These are phyloP conservation scores for Epichloe scottii DNA, from an alignment of 2,329 filamentous ascomycete species.

Conservation along the genomic window DNA sequence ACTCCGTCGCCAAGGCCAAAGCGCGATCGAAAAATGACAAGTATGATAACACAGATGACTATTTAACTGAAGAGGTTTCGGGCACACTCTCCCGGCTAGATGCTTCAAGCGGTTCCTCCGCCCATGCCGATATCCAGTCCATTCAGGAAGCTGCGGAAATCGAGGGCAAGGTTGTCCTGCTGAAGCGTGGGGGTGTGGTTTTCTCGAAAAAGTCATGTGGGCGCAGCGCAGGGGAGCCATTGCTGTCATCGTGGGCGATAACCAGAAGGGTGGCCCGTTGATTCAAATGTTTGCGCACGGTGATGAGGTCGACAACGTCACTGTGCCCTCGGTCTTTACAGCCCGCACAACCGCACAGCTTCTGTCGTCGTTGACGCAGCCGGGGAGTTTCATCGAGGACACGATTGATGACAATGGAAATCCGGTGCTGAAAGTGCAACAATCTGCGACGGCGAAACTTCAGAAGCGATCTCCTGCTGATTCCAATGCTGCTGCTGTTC, in stretches of 20 bases:
- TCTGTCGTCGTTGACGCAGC: slow-evolving; percentile 73
- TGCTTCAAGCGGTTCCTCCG: slow-evolving; percentile 21
- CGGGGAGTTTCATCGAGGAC: slow-evolving; percentile 50
- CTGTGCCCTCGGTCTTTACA: slow-evolving; percentile 89
- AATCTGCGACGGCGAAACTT: slow-evolving; percentile 27
- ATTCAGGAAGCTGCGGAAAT: slow-evolving; percentile 89
- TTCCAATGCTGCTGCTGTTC: slow-evolving; percentile 16
- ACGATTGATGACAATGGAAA: slow-evolving; percentile 48
- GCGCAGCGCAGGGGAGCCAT: slow-evolving; percentile 80
- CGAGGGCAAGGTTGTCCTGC: slow-evolving; percentile 77
- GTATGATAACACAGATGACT: slow-evolving; percentile 74
- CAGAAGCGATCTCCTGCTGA: slow-evolving; percentile 17
- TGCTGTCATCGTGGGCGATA: slow-evolving; percentile 87
- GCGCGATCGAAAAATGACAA: slow-evolving; percentile 13
- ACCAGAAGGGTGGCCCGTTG: slow-evolving; percentile 74
- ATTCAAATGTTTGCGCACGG: slow-evolving; percentile 98
- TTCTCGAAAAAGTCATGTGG: slow-evolving; percentile 96
- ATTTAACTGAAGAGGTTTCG: slow-evolving; percentile 49
- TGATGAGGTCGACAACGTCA: slow-evolving; percentile 78
- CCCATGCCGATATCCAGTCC: slow-evolving; percentile 84
- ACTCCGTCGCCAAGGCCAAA: slow-evolving; percentile 6
- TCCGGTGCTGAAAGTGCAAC: slow-evolving; percentile 39
- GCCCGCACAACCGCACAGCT: slow-evolving; percentile 90
- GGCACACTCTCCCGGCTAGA: slow-evolving; percentile 22
- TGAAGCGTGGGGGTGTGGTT: slow-evolving; percentile 93